Percentiles rank a stretch among this genome's conserved stretches.
These are phyloP conservation scores for Babesia sp. DNA, from an alignment of 169 alveolate species.

Conservation along the genomic window DNA sequence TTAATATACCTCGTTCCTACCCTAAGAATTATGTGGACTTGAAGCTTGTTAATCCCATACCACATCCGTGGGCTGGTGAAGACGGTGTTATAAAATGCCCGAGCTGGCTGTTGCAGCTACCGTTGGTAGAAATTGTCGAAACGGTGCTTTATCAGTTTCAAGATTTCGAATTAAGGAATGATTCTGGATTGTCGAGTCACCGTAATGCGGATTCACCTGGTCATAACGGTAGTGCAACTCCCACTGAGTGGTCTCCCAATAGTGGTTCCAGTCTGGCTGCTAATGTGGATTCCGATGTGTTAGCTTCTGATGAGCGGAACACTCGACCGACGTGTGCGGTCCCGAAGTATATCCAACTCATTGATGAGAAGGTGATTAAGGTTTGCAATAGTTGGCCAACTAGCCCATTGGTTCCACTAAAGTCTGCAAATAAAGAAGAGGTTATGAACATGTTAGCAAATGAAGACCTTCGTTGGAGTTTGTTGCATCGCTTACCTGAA, in stretches of 20 bases:
- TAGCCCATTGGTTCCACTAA: background rate
- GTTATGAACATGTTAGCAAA: background rate
- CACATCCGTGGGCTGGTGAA: conserved; percentile 51
- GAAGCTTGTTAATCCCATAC: conserved; percentile 49
- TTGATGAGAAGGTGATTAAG: conserved; percentile 5
- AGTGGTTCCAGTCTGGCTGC: no score
- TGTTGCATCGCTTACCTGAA: background rate
- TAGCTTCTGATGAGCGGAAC: no score
- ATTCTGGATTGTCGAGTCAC: no score
- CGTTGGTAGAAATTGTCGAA: conserved; percentile 3
- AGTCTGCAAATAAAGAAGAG: conserved; percentile 4
- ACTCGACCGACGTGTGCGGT: no score
- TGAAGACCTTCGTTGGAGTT: conserved; percentile 9
- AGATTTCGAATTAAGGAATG: no score
- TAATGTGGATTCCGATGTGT: no score
- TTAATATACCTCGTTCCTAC: conserved; percentile 38
- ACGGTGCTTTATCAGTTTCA: conserved; percentile 3
- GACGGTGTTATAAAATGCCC: conserved; percentile 37
- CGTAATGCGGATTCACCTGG: no score
- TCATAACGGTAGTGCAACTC: no score
- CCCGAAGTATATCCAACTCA: background rate
- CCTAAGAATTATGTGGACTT: conserved; percentile 33
- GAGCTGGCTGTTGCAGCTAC: background rate
- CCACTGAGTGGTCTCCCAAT: no score
- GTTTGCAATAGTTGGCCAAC: conserved; percentile 14